Conservation (phyloP, 2,329 filamentous ascomycete genomes). For the Aspergillus arachidicola region DNA sequence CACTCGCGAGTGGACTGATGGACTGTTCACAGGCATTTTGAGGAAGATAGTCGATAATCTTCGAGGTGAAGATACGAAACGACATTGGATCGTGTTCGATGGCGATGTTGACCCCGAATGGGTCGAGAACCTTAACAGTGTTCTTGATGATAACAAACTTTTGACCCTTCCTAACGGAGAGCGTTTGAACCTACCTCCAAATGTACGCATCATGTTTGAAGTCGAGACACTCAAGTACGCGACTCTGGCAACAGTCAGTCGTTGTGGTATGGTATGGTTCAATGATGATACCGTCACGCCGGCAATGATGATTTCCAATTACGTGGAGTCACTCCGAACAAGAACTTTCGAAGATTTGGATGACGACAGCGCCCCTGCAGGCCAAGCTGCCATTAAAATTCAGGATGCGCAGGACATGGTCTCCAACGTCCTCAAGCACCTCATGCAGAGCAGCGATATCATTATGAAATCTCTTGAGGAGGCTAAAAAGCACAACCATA, state of each 20-base stretch:
- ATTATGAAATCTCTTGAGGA: conserved; percentile 75
- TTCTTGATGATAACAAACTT: conserved; percentile 98
- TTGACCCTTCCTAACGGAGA: conserved; percentile 97
- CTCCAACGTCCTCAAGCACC: conserved; percentile 75
- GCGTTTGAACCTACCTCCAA: conserved; percentile 88
- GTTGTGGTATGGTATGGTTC: conserved; percentile 99
- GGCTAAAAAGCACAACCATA: conserved; percentile 81
- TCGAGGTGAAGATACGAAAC: conserved; percentile 92
- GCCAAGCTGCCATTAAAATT: conserved; percentile 75
- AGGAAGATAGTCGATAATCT: conserved; percentile 99
- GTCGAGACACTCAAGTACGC: conserved; percentile 97
- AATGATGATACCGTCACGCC: conserved; percentile 96
- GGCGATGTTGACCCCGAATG: conserved; percentile 98
- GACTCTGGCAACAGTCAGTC: conserved; percentile 96
- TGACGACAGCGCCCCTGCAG: conserved; percentile 79
- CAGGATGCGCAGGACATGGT: conserved; percentile 77
- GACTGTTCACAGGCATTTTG: conserved; percentile 94
- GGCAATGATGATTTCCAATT: conserved; percentile 89
- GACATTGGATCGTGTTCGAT: conserved; percentile 99
- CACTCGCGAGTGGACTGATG: conserved; percentile 98
- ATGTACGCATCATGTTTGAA: conserved; percentile 99
- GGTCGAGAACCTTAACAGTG: conserved; percentile 99
- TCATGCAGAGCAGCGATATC: conserved; percentile 78
- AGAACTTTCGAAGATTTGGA: conserved; percentile 93
- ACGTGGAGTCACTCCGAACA: conserved; percentile 79